Percentiles rank a stretch among this genome's conserved stretches.
Evolutionary conservation across 2,329 filamentous ascomycete species (phyloP).

Genomic region (Xylariales sp.): DNA sequence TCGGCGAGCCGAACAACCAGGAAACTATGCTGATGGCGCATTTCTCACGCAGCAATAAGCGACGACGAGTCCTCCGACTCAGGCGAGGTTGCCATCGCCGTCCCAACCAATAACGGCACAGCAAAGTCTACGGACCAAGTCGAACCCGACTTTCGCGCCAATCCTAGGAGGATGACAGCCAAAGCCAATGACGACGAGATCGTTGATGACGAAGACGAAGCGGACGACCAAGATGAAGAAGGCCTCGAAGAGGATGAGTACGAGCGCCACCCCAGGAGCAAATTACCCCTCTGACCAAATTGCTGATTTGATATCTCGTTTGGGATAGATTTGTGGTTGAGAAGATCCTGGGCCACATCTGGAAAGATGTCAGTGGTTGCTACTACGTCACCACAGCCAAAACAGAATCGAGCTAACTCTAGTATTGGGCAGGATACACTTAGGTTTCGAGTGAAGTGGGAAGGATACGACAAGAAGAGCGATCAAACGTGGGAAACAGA

Average conservation of each 20-base stretch:
- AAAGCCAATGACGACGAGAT: slow-evolving; percentile 12
- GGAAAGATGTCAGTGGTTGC: slow-evolving; percentile 52
- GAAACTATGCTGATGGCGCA: slow-evolving; percentile 5
- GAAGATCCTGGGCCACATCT: slow-evolving; percentile 63
- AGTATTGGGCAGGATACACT: slow-evolving; percentile 36
- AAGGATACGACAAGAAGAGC: slow-evolving; percentile 65
- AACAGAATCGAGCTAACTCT: neutral
- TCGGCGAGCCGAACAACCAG: no score
- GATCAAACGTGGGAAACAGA: slow-evolving; percentile 80
- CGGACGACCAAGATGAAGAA: slow-evolving; percentile 29
- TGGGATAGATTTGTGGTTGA: slow-evolving; percentile 75
- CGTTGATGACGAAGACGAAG: slow-evolving; percentile 22
- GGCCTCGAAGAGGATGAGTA: slow-evolving; percentile 25
- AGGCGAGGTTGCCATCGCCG: slow-evolving; percentile 16
- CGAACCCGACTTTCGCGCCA: no score
- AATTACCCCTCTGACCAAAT: neutral
- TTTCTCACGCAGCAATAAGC: slow-evolving; percentile 29
- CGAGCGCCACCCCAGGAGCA: slow-evolving; percentile 1
- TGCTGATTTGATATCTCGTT: neutral
- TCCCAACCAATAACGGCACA: slow-evolving; percentile 12
- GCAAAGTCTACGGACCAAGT: slow-evolving; percentile 14
- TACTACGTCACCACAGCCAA: no score
- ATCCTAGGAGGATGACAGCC: slow-evolving; percentile 19
- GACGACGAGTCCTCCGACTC: slow-evolving; percentile 35
- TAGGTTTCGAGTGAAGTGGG: slow-evolving; percentile 74